A percentile compares a stretch with the other conserved stretches of the same genome.
Conservation (phyloP, 2,329 filamentous ascomycete genomes). For the Ophiostoma angusticollis region DNA sequence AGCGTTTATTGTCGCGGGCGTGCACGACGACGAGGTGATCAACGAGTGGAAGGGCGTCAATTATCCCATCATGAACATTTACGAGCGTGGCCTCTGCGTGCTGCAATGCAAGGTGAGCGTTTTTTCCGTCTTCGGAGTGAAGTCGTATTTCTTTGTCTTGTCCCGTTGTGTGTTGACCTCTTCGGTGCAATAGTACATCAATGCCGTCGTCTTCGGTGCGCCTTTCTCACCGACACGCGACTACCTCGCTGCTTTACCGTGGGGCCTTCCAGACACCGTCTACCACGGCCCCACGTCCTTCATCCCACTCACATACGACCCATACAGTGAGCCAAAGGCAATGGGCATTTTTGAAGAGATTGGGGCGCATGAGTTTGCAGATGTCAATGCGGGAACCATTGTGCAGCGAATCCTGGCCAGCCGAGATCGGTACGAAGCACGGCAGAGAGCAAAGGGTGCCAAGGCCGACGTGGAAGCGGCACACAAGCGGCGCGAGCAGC, state of each 20-base stretch:
- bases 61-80: slow-evolving; percentile 99
- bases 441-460: slow-evolving; percentile 78
- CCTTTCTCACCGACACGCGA: slow-evolving; percentile 72
- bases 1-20: slow-evolving; percentile 78
- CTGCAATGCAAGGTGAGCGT: slow-evolving; percentile 82
- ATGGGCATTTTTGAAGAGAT: slow-evolving; percentile 80
- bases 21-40: slow-evolving; percentile 91
- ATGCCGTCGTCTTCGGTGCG: slow-evolving; percentile 78
- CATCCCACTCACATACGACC: slow-evolving; percentile 67
- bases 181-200: slow-evolving; percentile 52
- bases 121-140: slow-evolving; percentile 5
- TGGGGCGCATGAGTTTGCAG: slow-evolving; percentile 61
- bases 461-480: slow-evolving; percentile 68
- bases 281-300: slow-evolving; percentile 96
- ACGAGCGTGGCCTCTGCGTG: slow-evolving; percentile 88
- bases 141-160: background rate
- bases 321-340: slow-evolving; percentile 66
- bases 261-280: slow-evolving; percentile 62
- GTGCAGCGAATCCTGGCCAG: slow-evolving; percentile 82
- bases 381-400: slow-evolving; percentile 87
- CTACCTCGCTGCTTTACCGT: slow-evolving; percentile 65
- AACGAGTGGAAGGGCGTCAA: slow-evolving; percentile 96
- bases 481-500: slow-evolving; percentile 45
- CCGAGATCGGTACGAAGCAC: slow-evolving; percentile 75
- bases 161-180: slow-evolving; percentile 1